Evolutionary conservation across 2,329 filamentous ascomycete genomes (phyloP).

Genomic region (Botrytis fabae): DNA sequence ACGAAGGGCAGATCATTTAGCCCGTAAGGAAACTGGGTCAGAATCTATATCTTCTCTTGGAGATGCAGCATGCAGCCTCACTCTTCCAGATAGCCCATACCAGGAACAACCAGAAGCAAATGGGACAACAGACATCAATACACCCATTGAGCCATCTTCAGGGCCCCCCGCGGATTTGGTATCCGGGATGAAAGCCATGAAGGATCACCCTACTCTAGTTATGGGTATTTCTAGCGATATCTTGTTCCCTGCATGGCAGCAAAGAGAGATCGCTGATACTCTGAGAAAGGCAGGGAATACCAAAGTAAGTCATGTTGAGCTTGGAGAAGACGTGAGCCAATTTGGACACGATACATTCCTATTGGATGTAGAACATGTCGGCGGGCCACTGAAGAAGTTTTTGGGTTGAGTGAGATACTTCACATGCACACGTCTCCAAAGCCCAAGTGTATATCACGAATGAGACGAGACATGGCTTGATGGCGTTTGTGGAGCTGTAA

Average conservation of each 20-base stretch:
- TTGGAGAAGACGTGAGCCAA: constrained; percentile 89
- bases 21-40: constrained; percentile 52
- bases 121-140: constrained; percentile 43
- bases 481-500: constrained; percentile 21
- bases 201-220: constrained; percentile 78
- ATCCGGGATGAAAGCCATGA: constrained; percentile 67
- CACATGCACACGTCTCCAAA: neutral
- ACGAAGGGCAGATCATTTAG: constrained; percentile 62
- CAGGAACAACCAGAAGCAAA: constrained; percentile 68
- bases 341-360: constrained; percentile 98
- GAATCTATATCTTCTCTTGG: constrained; percentile 36
- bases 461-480: constrained; percentile 17
- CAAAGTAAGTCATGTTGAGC: constrained; percentile 81
- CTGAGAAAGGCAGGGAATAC: constrained; percentile 75
- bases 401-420: constrained; percentile 48
- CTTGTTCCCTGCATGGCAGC: constrained; percentile 96
- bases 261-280: constrained; percentile 87
- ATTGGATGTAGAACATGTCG: constrained; percentile 87
- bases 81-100: constrained; percentile 80
- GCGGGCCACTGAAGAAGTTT: constrained; percentile 79
- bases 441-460: constrained; percentile 7
- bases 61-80: constrained; percentile 68
- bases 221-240: constrained; percentile 96
- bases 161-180: constrained; percentile 78
- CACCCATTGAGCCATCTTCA: constrained; percentile 43